These are phyloP conservation scores for Cenococcum geophilum DNA, from an alignment of 495 filamentous ascomycete genomes.

Conservation along the genomic window DNA sequence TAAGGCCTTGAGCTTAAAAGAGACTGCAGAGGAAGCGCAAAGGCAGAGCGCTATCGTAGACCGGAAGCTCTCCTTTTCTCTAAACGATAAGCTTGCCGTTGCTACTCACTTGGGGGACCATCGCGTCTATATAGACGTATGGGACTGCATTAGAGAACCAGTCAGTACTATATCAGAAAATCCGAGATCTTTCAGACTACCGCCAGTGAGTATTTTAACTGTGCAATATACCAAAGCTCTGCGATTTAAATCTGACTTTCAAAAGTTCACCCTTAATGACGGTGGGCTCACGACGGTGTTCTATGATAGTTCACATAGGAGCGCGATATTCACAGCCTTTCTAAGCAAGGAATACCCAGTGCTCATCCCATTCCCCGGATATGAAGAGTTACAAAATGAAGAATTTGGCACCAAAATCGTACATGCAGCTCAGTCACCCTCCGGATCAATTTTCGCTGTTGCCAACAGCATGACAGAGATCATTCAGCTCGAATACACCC, in stretches of 20 bases:
- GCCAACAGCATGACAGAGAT: conserved; percentile 30
- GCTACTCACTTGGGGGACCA: conserved; percentile 27
- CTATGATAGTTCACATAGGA: conserved; percentile 19
- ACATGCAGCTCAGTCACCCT: conserved; percentile 27
- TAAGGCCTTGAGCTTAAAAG: conserved; percentile 16
- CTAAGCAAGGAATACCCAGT: conserved; percentile 28
- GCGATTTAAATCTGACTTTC: not conserved
- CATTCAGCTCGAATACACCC: conserved; percentile 26
- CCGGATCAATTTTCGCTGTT: conserved; percentile 19
- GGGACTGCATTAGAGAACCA: conserved; percentile 26
- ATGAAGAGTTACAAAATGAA: conserved; percentile 26
- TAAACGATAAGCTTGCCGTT: conserved; percentile 22
- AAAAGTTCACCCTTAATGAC: conserved; percentile 25
- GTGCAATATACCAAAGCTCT: not conserved
- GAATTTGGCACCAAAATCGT: conserved; percentile 25
- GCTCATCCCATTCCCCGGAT: conserved; percentile 26
- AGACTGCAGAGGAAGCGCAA: conserved; percentile 26
- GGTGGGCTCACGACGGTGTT: conserved; percentile 25
- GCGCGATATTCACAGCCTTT: conserved; percentile 26
- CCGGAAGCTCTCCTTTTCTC: conserved; percentile 25
- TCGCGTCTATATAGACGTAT: conserved; percentile 27
- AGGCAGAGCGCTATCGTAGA: conserved; percentile 21
- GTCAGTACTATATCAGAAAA: conserved; percentile 26
- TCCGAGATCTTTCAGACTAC: conserved; percentile 25
- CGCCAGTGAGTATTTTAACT: conserved; percentile 7